A percentile compares a stretch with the other conserved stretches of the same genome.
These are phyloP conservation scores for Albugo laibachii DNA, from an alignment of 352 stramenopile species.

Conservation along the genomic window DNA sequence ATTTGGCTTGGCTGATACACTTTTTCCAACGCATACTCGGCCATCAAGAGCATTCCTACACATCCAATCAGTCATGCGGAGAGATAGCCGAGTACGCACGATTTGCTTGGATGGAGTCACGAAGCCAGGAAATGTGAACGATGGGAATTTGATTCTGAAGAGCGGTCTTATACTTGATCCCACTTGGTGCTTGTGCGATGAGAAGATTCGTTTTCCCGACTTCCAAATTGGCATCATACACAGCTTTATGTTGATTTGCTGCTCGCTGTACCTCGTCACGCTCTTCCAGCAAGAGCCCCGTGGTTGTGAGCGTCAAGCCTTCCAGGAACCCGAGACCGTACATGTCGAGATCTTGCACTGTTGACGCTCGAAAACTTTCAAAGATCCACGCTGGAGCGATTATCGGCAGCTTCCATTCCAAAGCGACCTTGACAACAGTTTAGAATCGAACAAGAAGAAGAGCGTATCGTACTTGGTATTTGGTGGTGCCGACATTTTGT, in stretches of 20 bases:
- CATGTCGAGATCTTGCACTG: conserved; percentile 15
- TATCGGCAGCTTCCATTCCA: conserved; percentile 19
- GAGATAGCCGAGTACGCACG: not conserved
- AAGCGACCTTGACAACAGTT: conserved; percentile 17
- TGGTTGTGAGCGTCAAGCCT: conserved; percentile 42
- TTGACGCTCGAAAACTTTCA: conserved; percentile 29
- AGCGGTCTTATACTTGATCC: conserved; percentile 45
- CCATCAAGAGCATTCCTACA: conserved; percentile 1
- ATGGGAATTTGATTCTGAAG: conserved; percentile 33
- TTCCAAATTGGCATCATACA: conserved; percentile 38
- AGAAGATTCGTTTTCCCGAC: conserved; percentile 37
- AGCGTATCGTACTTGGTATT: conserved; percentile 24
- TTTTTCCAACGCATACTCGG: conserved; percentile 20
- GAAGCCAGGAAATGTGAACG: conserved; percentile 45
- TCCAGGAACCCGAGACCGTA: conserved; percentile 27
- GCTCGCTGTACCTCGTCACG: conserved; percentile 31
- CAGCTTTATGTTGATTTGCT: conserved; percentile 16
- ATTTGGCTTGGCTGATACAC: conserved; percentile 15
- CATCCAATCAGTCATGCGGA: not conserved
- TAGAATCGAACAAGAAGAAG: not conserved
- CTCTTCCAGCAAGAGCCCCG: conserved; percentile 26
- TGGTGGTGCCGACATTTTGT: conserved; percentile 31
- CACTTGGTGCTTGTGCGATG: conserved; percentile 29
- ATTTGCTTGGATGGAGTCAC: conserved; percentile 31
- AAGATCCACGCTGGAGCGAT: conserved; percentile 39